Conservation (phyloP, 441 rosid species). For the Biscutella laevigata region DNA sequence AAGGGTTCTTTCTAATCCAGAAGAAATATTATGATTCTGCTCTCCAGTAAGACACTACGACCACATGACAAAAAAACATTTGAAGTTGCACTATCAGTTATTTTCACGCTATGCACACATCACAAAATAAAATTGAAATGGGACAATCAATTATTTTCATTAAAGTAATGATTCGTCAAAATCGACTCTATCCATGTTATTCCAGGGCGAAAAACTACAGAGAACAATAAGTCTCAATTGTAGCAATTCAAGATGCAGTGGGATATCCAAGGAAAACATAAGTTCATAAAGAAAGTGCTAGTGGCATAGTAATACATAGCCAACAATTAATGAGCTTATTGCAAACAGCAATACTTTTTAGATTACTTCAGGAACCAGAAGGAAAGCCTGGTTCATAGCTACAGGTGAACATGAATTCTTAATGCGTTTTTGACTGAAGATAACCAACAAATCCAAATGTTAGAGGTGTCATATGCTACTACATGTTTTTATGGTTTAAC, state of each 20-base stretch:
- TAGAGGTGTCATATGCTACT: background rate
- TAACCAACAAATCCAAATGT: background rate
- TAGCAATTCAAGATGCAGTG: conserved; percentile 5
- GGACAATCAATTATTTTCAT: no score
- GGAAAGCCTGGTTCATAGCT: background rate
- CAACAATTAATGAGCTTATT: conserved; percentile 7
- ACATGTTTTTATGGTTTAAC: background rate
- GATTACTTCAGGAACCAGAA: background rate
- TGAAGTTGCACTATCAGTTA: background rate
- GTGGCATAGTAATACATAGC: conserved; percentile 7
- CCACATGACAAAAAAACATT: background rate
- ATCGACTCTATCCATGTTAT: background rate
- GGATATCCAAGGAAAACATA: background rate
- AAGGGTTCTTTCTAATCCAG: conserved; percentile 81
- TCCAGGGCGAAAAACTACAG: conserved; percentile 3
- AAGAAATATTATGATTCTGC: conserved; percentile 27
- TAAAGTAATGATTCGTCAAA: no score
- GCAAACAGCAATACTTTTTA: conserved; percentile 1
- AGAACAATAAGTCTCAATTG: background rate
- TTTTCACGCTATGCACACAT: background rate
- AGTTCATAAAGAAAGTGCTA: conserved; percentile 9
- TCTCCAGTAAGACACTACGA: conserved; percentile 40
- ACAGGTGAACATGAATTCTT: background rate
- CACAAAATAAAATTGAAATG: background rate
- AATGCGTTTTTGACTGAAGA: background rate